These are phyloP conservation scores for Tetrapisispora namnaoensis DNA, from an alignment of 805 yeast genomes.

Conservation along the genomic window DNA sequence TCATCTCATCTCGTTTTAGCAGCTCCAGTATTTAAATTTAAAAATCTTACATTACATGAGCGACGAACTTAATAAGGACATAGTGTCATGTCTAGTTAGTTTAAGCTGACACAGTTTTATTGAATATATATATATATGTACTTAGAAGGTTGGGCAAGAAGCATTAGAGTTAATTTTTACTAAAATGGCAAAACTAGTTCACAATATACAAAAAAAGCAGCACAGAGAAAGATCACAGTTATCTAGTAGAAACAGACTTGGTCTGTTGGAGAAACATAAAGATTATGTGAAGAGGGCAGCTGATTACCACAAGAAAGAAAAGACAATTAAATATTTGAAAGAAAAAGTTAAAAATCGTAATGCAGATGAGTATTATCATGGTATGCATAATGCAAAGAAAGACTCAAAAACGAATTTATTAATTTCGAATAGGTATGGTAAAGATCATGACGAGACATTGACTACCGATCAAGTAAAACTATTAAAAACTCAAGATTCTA, in stretches of 20 bases:
- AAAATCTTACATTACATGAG: too few relatives aligned
- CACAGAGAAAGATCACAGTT: slow-evolving; percentile 92
- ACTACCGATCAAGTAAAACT: slow-evolving; percentile 69
- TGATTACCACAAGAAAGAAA: slow-evolving; percentile 51
- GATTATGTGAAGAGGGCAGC: slow-evolving; percentile 67
- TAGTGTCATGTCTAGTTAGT: too few relatives aligned
- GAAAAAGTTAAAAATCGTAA: slow-evolving; percentile 65
- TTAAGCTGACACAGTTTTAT: too few relatives aligned
- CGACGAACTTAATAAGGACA: too few relatives aligned
- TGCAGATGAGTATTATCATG: slow-evolving; percentile 95
- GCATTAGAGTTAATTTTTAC: too few relatives aligned
- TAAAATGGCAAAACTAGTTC: slow-evolving; percentile 68
- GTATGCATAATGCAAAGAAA: slow-evolving; percentile 59
- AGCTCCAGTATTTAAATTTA: too few relatives aligned
- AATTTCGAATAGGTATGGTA: slow-evolving; percentile 44
- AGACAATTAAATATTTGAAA: slow-evolving; percentile 56
- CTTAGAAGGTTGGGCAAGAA: too few relatives aligned
- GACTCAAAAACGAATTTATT: slow-evolving; percentile 57
- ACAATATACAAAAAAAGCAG: slow-evolving; percentile 90
- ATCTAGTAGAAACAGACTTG: slow-evolving; percentile 57
- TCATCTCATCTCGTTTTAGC: background rate
- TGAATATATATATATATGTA: too few relatives aligned
- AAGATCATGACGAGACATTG: slow-evolving; percentile 35
- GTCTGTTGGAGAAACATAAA: slow-evolving; percentile 87
- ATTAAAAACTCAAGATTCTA: slow-evolving; percentile 83